Evolutionary conservation across 2,329 filamentous ascomycete species (phyloP).

Genomic region (Dactylellina sp.): DNA sequence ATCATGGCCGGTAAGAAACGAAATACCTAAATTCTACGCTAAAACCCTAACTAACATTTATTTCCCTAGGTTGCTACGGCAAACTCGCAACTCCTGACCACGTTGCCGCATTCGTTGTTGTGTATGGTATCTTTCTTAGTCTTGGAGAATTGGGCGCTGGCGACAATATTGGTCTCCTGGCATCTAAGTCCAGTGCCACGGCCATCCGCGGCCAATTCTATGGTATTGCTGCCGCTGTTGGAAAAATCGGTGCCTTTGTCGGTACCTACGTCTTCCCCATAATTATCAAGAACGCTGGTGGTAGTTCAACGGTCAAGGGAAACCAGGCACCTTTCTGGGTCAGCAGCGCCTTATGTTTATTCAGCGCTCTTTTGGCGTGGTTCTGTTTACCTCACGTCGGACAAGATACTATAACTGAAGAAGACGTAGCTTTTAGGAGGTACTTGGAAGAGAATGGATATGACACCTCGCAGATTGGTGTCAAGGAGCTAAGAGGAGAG

Average conservation of each 20-base stretch:
- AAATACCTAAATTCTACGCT: neutral
- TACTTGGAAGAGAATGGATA: conserved; percentile 81
- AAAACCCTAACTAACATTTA: conserved; percentile 66
- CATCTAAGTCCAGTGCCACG: conserved; percentile 88
- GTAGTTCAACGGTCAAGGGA: conserved; percentile 68
- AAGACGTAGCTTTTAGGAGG: conserved; percentile 79
- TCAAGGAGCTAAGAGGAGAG: conserved; percentile 50
- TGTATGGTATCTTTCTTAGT: conserved; percentile 82
- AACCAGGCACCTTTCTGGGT: conserved; percentile 93
- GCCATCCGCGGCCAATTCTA: conserved; percentile 85
- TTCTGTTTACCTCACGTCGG: conserved; percentile 80
- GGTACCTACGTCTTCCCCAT: conserved; percentile 85
- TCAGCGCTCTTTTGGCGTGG: conserved; percentile 75
- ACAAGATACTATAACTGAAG: conserved; percentile 84
- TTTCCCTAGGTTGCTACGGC: conserved; percentile 84
- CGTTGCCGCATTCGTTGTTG: conserved; percentile 80
- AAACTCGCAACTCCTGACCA: conserved; percentile 75
- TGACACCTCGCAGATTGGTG: conserved; percentile 73
- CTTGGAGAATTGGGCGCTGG: conserved; percentile 86
- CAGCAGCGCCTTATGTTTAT: conserved; percentile 79
- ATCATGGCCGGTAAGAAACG: conserved; percentile 48
- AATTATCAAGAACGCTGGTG: conserved; percentile 73
- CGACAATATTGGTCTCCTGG: conserved; percentile 89
- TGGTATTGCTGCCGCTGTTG: conserved; percentile 77
- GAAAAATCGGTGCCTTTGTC: conserved; percentile 85